Percentiles rank a stretch among this genome's conserved stretches.
These are phyloP conservation scores for Curvularia sp. DNA, from an alignment of 2,329 filamentous ascomycete genomes.

Conservation along the genomic window DNA sequence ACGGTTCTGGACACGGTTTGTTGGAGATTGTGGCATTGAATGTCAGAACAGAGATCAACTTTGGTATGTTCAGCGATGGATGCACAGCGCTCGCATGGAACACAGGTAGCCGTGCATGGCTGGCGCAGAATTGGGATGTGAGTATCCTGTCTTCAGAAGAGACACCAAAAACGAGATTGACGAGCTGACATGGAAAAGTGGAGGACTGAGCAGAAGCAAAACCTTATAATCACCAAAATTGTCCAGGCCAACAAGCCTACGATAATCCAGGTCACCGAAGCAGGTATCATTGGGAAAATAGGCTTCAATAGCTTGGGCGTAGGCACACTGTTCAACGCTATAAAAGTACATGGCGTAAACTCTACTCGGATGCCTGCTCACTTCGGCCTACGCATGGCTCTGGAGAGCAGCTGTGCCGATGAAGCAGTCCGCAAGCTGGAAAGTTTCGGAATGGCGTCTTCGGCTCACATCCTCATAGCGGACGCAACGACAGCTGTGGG, in stretches of 20 bases:
- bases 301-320: conserved; percentile 67
- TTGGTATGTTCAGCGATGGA: conserved; percentile 65
- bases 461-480: conserved; percentile 63
- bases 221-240: conserved; percentile 60
- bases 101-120: conserved; percentile 49
- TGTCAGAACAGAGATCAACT: conserved; percentile 64
- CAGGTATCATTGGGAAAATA: conserved; percentile 70
- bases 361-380: conserved; percentile 64
- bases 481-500: conserved; percentile 58
- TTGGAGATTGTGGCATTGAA: conserved; percentile 66
- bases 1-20: conserved; percentile 57
- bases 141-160: conserved; percentile 15
- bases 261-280: conserved; percentile 66
- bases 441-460: conserved; percentile 58
- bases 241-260: conserved; percentile 54
- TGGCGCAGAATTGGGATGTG: conserved; percentile 67
- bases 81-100: conserved; percentile 63
- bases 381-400: conserved; percentile 62
- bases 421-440: conserved; percentile 58
- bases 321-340: conserved; percentile 68
- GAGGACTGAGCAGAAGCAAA: conserved; percentile 59
- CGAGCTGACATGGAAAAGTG: conserved; percentile 49
- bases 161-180: not conserved
- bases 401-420: conserved; percentile 60
- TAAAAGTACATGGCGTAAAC: conserved; percentile 64